Conservation (phyloP, 768 basidiomycete genomes). For the Steccherinum ochraceum region DNA sequence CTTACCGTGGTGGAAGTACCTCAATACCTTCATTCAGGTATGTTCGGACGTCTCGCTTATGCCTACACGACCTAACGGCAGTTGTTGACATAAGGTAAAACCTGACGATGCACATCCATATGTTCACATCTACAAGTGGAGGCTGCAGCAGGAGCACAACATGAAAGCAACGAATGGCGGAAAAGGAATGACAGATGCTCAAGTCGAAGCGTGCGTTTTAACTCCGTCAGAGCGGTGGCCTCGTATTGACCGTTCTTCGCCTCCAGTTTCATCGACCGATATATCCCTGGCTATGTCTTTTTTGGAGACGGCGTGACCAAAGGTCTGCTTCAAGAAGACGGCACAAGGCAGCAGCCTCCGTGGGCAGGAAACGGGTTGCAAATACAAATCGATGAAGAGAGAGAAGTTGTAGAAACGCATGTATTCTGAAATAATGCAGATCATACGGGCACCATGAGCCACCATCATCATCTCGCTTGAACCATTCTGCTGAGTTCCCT, state of each 20-base stretch:
- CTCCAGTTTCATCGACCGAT: constrained; percentile 82
- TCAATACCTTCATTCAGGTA: constrained; percentile 78
- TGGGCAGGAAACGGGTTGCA: constrained; percentile 49
- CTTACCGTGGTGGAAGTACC: constrained; percentile 56
- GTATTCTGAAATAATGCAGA: constrained; percentile 29
- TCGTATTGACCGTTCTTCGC: not conserved
- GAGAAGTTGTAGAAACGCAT: constrained; percentile 38
- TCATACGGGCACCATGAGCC: not conserved
- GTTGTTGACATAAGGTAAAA: constrained; percentile 27
- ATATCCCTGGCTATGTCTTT: constrained; percentile 91
- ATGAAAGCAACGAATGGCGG: constrained; percentile 88
- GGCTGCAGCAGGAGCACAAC: constrained; percentile 80
- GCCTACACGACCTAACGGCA: not conserved
- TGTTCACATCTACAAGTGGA: constrained; percentile 76
- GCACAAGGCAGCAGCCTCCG: constrained; percentile 13
- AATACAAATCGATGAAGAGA: constrained; percentile 47
- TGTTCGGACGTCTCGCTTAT: constrained; percentile 8
- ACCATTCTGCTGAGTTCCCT: not conserved
- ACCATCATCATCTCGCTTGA: not conserved
- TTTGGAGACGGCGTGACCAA: constrained; percentile 55
- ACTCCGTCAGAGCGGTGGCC: not conserved
- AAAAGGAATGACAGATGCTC: constrained; percentile 78
- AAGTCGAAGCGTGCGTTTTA: constrained; percentile 49
- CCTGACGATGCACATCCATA: constrained; percentile 31
- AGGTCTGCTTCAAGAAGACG: constrained; percentile 22